Base-by-base conservation (phyloP, 2,329 filamentous ascomycete genomes). In the Fusarium bactridioides region DNA sequence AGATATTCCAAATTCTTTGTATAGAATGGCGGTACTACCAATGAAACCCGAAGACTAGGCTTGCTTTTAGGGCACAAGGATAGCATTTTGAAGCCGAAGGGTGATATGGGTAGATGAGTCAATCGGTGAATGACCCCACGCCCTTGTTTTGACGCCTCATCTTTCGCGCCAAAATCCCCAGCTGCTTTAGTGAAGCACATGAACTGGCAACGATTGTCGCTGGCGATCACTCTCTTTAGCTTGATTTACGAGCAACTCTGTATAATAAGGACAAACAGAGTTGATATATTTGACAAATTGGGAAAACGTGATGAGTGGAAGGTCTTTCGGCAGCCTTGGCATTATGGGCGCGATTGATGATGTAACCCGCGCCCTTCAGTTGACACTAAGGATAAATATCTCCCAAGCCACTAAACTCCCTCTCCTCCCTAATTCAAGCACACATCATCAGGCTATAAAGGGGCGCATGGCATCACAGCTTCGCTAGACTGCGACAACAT, bases 341-440 rank as follows among this genome's bases (percentile, higher is more conserved):
- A 29, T 23, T 53, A 10, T 27, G 23, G 40, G 21, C 29, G 11
- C 5, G 25, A n/a, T 18, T 25, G 33, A 57, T 67, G 67, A 72
- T 61, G 31, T 69, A 72, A 50, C 44, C 8, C 16, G 10, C 67
- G 67, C 67, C 69, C 55, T 72, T 72, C 45, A 35, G 1, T 55
- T 73, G 69, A 72, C 69, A 69, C 12, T 23, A 35, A 37, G 15
- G 25, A 60, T 44, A 53, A 55, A 4, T 47, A 27, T 13, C 38
- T 53, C 40, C 19, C 1, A 6, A 5, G 16, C n/a, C 5, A 40
- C 19, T 15, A 23, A n/a, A 37, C 6, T 21, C 9, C 31, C 6
- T 9, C 2, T 3, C 15, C 9, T 18, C 7, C 11, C 5, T 5
- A 2, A 9, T 18, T 7, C 27, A 13, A 7, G 29, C 11, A 16